These are phyloP conservation scores for Saccharum spontaneum DNA, from an alignment of 176 grass and related monocot genomes.

Conservation along the genomic window DNA sequence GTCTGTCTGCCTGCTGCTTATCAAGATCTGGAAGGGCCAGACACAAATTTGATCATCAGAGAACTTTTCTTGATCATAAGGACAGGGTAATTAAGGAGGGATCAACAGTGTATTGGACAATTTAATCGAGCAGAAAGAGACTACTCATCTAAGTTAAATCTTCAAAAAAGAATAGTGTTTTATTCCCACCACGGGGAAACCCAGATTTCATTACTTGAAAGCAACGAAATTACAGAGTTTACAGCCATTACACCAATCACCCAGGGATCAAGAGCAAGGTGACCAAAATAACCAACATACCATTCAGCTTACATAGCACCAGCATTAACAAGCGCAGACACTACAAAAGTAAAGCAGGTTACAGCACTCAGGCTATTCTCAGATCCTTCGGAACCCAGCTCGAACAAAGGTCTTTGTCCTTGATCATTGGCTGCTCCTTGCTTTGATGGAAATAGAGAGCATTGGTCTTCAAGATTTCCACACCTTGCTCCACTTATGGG, in stretches of 20 bases:
- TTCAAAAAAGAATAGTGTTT: neutral
- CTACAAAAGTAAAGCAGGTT: neutral
- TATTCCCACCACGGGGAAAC: neutral
- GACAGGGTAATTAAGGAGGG: neutral
- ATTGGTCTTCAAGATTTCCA: neutral
- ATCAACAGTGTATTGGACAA: neutral
- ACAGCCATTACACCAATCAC: neutral
- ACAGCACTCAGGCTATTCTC: neutral
- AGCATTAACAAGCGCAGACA: neutral
- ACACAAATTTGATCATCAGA: neutral
- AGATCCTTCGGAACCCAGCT: neutral
- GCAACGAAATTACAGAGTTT: neutral
- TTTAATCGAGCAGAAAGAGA: neutral
- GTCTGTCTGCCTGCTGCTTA: neutral
- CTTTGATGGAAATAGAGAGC: neutral
- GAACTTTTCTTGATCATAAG: neutral
- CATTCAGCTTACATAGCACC: neutral
- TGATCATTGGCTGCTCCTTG: neutral
- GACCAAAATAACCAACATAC: neutral
- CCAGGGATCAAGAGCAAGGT: neutral
- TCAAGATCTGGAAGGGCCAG: neutral
- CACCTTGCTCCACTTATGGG: neutral
- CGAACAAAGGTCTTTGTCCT: neutral
- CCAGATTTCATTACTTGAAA: neutral
- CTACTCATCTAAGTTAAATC: neutral